Conservation (phyloP, 148 eudicot species). For the Fallopia convolvulus region DNA sequence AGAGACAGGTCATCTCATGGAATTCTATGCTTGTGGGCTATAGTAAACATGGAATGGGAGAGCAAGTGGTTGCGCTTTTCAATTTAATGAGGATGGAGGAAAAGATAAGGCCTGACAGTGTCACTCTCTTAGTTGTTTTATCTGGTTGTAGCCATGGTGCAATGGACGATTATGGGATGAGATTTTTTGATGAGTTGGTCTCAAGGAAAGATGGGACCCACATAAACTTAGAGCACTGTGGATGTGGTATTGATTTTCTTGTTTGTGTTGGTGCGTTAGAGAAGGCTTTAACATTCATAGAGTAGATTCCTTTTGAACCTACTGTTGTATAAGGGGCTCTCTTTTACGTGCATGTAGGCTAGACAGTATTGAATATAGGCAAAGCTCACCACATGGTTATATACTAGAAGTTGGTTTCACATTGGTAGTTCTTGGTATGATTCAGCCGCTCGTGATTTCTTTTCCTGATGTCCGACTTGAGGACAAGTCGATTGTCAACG, state of each 20-base stretch:
- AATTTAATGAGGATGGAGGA: conserved; percentile 46
- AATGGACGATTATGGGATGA: conserved; percentile 59
- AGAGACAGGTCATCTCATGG: conserved; percentile 80
- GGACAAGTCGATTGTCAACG: too few relatives aligned
- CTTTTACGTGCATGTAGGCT: conserved; percentile 86
- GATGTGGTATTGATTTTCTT: conserved; percentile 81
- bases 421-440: too few relatives aligned
- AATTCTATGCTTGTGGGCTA: conserved; percentile 88
- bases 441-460: too few relatives aligned
- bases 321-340: conserved; percentile 81
- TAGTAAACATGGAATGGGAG: conserved; percentile 67
- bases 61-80: conserved; percentile 48
- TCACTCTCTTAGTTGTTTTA: conserved; percentile 64
- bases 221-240: conserved; percentile 73
- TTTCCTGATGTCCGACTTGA: too few relatives aligned
- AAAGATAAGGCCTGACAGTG: conserved; percentile 46
- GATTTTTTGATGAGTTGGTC: conserved; percentile 52
- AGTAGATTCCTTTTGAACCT: conserved; percentile 65
- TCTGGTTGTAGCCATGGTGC: conserved; percentile 89
- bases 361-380: conserved; percentile 53
- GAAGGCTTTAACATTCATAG: conserved; percentile 53
- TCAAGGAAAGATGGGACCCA: conserved; percentile 32
- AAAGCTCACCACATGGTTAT: neutral
- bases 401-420: too few relatives aligned
- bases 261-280: conserved; percentile 67